phyloP scores from a whole-genome alignment of 108 stramenopile genomes.

The Craspedostauros australis region DNA sequence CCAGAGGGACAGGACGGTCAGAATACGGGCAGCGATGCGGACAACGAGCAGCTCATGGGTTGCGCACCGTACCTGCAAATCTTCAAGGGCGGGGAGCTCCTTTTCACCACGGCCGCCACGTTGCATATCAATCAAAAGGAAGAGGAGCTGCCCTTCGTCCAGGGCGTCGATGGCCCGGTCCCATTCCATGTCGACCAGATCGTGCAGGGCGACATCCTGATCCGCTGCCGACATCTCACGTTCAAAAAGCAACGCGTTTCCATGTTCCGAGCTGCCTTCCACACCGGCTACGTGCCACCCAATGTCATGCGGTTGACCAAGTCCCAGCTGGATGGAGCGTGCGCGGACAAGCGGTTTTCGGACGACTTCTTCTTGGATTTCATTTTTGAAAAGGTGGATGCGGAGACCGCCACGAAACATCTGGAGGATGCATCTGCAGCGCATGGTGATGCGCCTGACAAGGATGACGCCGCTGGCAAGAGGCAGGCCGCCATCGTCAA shows the following conservation, averaged over 20 bases:
- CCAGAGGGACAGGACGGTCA: slow-evolving; percentile 28
- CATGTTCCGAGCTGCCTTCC: slow-evolving; percentile 97
- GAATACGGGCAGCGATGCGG: slow-evolving; percentile 3
- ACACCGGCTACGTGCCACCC: slow-evolving; percentile 88
- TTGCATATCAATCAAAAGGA: slow-evolving; percentile 49
- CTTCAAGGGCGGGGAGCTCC: slow-evolving; percentile 86
- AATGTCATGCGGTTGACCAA: slow-evolving; percentile 90
- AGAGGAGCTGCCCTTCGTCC: slow-evolving; percentile 65
- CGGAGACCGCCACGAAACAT: slow-evolving; percentile 57
- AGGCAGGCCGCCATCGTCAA: slow-evolving; percentile 46
- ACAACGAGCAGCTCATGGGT: slow-evolving; percentile 43
- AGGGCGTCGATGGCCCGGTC: slow-evolving; percentile 46
- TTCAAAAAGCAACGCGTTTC: slow-evolving; percentile 49
- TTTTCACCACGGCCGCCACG: slow-evolving; percentile 75
- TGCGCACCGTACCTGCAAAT: slow-evolving; percentile 96
- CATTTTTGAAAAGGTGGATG: slow-evolving; percentile 88
- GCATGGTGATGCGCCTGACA: slow-evolving; percentile 1
- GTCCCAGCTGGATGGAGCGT: slow-evolving; percentile 92
- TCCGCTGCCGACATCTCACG: slow-evolving; percentile 91
- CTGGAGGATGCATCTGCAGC: slow-evolving; percentile 22
- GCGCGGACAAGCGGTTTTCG: slow-evolving; percentile 77
- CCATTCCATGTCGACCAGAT: slow-evolving; percentile 68
- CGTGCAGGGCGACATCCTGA: slow-evolving; percentile 86
- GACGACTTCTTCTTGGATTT: slow-evolving; percentile 93
- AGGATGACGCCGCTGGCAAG: not conserved